Conservation (phyloP, 208 protist genomes). For the Acanthamoeba sp. region DNA sequence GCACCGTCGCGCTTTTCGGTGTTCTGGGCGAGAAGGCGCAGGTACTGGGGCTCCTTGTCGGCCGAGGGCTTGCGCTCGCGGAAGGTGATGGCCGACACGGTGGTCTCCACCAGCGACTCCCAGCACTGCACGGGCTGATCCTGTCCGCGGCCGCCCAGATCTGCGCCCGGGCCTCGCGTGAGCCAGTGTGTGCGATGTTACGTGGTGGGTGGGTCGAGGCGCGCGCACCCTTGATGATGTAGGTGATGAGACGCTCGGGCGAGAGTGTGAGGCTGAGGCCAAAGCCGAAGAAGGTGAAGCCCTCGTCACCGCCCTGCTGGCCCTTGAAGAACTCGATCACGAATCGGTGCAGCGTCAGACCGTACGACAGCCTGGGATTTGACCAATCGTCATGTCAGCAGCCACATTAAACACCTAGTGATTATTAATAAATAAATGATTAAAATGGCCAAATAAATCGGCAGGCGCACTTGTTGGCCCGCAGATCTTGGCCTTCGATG, state of each 20-base stretch:
- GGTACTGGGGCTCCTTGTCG: conserved; percentile 14
- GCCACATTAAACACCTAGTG: too few relatives aligned
- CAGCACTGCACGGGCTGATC: conserved; percentile 29
- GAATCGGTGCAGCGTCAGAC: conserved; percentile 53
- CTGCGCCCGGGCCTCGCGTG: background rate
- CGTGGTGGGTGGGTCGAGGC: background rate
- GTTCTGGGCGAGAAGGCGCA: conserved; percentile 35
- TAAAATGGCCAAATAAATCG: background rate
- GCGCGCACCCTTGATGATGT: conserved; percentile 33
- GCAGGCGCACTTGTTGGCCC: background rate
- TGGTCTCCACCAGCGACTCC: conserved; percentile 33
- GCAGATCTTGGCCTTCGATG: conserved; percentile 1
- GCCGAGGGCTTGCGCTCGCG: conserved; percentile 13
- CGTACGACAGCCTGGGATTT: background rate
- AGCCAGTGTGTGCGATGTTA: background rate
- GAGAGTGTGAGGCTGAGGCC: conserved; percentile 32
- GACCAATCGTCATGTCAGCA: background rate
- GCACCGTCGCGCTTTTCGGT: background rate
- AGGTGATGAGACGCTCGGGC: conserved; percentile 41
- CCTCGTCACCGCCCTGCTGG: conserved; percentile 21
- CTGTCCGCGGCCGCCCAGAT: conserved; percentile 23
- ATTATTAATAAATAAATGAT: background rate
- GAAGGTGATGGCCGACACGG: conserved; percentile 30
- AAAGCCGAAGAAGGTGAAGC: conserved; percentile 64
- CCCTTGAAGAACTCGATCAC: conserved; percentile 47